A percentile compares a stretch with the other conserved stretches of the same genome.
phyloP scores from a whole-genome alignment of 2,329 filamentous ascomycete species.

The Beauveria scarabaeidicola region DNA sequence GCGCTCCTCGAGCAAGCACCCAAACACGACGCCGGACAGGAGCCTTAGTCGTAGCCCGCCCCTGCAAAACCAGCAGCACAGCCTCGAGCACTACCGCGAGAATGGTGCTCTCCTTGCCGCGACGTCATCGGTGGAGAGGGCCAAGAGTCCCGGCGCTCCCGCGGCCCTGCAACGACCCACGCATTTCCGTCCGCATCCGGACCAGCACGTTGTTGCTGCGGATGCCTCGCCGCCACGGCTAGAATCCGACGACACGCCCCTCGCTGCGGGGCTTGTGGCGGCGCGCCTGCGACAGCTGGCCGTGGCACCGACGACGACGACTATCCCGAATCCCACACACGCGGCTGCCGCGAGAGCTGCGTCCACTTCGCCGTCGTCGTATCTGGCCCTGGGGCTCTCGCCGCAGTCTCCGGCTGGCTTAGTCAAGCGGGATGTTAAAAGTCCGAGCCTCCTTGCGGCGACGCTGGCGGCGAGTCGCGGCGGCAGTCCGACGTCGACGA shows the following conservation, averaged over 20 bases:
- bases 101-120: constrained; percentile 39
- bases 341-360: constrained; percentile 6
- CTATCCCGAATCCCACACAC: background rate
- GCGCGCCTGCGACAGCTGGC: constrained; percentile 20
- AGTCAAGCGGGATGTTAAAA: constrained; percentile 32
- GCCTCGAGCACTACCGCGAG: constrained; percentile 14
- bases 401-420: constrained; percentile 1
- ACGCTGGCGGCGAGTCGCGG: constrained; percentile 50
- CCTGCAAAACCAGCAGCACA: constrained; percentile 15
- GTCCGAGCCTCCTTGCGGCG: constrained; percentile 47
- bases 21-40: background rate
- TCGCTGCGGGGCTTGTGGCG: constrained; percentile 15
- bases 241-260: constrained; percentile 13
- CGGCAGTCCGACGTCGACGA: constrained; percentile 30
- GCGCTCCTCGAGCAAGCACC: background rate
- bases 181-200: constrained; percentile 22
- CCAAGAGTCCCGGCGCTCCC: constrained; percentile 6
- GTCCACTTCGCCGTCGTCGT: constrained; percentile 5
- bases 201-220: constrained; percentile 23
- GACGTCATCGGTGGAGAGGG: constrained; percentile 23
- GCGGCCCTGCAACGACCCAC: constrained; percentile 15
- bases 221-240: constrained; percentile 24
- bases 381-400: background rate
- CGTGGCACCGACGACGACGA: constrained; percentile 8
- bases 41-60: constrained; percentile 13